Conservation (phyloP, 2,329 filamentous ascomycete species). For the Nemania serpens region DNA sequence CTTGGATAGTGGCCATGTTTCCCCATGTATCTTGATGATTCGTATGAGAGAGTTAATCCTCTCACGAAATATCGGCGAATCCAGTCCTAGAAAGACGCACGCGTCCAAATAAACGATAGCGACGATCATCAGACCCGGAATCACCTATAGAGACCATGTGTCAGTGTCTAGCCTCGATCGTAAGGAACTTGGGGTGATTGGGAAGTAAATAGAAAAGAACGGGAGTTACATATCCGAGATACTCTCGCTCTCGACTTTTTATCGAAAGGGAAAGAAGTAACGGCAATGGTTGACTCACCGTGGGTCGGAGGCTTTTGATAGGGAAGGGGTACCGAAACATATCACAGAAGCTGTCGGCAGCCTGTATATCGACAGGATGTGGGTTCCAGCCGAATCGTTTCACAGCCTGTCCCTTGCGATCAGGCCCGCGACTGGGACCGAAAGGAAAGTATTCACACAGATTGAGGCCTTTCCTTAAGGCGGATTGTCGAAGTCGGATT, state of each 20-base stretch:
- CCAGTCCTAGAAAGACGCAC: conserved; percentile 41
- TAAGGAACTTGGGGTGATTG: no score
- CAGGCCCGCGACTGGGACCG: conserved; percentile 35
- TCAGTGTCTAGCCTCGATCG: not conserved
- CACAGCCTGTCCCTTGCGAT: conserved; percentile 36
- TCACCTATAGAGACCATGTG: conserved; percentile 18
- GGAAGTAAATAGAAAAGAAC: not conserved
- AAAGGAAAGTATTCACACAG: conserved; percentile 40
- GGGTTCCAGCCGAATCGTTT: conserved; percentile 41
- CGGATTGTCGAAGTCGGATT: conserved; percentile 36
- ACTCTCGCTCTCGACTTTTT: not conserved
- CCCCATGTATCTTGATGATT: conserved; percentile 41
- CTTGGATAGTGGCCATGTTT: conserved; percentile 43
- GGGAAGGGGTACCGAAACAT: conserved; percentile 41
- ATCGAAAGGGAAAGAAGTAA: not conserved
- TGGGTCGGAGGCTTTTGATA: conserved; percentile 36
- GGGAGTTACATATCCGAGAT: not conserved
- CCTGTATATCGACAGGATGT: conserved; percentile 40
- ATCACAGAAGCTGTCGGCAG: conserved; percentile 40
- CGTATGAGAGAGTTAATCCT: conserved; percentile 40
- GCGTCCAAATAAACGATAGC: conserved; percentile 42
- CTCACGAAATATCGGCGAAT: conserved; percentile 40
- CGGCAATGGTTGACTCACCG: conserved; percentile 15
- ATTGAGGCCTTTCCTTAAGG: conserved; percentile 36
- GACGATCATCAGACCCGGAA: conserved; percentile 34